Conservation (phyloP, 139 green algal genomes). For the Tetraselmis chui region DNA sequence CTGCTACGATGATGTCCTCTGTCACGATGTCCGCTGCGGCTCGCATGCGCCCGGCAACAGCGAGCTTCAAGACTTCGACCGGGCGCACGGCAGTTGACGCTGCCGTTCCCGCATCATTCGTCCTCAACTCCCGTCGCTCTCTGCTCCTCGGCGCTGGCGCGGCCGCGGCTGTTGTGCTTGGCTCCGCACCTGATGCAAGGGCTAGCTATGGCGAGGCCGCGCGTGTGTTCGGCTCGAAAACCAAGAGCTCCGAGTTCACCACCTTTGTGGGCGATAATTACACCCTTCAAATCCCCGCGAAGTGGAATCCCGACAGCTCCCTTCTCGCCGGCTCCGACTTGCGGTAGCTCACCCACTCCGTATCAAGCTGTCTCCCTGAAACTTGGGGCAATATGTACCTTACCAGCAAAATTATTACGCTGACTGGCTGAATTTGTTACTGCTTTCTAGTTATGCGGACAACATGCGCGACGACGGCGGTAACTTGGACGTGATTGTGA, state of each 20-base stretch:
- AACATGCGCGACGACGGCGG: slow-evolving; percentile 92
- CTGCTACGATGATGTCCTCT: not conserved
- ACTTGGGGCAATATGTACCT: too few species aligned
- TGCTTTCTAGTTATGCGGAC: slow-evolving; percentile 48
- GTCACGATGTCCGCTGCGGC: not conserved
- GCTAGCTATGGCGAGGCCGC: slow-evolving; percentile 86
- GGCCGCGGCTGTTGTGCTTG: slow-evolving; percentile 47
- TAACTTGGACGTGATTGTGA: slow-evolving; percentile 77
- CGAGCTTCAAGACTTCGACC: not conserved
- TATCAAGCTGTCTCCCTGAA: too few species aligned
- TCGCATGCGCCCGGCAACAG: too few species aligned
- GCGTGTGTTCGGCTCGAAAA: slow-evolving; percentile 72
- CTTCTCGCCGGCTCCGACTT: slow-evolving; percentile 47
- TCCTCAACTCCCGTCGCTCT: slow-evolving; percentile 34
- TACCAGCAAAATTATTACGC: too few species aligned
- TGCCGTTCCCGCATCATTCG: not conserved
- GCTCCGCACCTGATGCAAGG: slow-evolving; percentile 32
- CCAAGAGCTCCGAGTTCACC: slow-evolving; percentile 60
- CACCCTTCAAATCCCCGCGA: slow-evolving; percentile 80
- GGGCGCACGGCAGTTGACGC: too few species aligned
- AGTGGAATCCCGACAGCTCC: slow-evolving; percentile 95
- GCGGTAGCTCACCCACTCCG: too few species aligned
- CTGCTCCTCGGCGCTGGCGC: slow-evolving; percentile 55
- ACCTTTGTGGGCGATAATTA: slow-evolving; percentile 90
- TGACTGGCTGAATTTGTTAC: too few species aligned